Evolutionary conservation across 495 filamentous ascomycete species (phyloP), one percentile per base, ranked within the genome.

Genomic region (Parathielavia appendiculata): DNA sequence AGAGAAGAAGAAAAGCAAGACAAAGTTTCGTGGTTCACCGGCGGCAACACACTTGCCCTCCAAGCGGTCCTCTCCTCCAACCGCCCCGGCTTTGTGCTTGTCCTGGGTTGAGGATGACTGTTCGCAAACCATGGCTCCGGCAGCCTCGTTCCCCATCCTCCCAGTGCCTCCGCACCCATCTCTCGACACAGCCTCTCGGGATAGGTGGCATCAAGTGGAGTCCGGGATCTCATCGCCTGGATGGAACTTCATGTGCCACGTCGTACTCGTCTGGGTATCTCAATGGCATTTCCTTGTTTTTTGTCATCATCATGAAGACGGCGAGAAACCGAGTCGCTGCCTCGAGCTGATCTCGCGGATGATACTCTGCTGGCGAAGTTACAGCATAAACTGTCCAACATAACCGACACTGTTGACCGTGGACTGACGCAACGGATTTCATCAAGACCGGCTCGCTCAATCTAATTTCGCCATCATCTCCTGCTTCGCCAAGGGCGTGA

Each of bases 381-480:
- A 64, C 57, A 67, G 60, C 66, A 53, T 52, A 63, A 57, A 65
- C 52, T 52, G 55, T 58, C 60, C 53, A 52, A 57, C 47, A 61
- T 20, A 57, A 43, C 59, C 47, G 44, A 57, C 59, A 56, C 46
- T 56, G 56, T 46, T 38, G 34, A 57, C 51, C 59, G 57, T 45
- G 41, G 60, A 56, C 59, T 59, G 60, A 60, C 57, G 41, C 36
- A 45, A 19, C 49, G 40, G 41, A 63, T 40, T 52, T 59, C 43
- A 48, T 57, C 51, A 47, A 54, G 32, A 13, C 56, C 22, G 10
- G 44, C 16, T 48, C 41, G 41, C 57, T 95, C 90, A 98, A 76
- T 98, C 93, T 74, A 98, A 81, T 71, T 91, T 90, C 44, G 93
- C 93, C 82, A 95, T 88, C 93, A 98, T 98, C 68, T 97, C 90